These are phyloP conservation scores for Thielaviopsis ethacetica DNA, from an alignment of 2,329 filamentous ascomycete genomes.

Conservation along the genomic window DNA sequence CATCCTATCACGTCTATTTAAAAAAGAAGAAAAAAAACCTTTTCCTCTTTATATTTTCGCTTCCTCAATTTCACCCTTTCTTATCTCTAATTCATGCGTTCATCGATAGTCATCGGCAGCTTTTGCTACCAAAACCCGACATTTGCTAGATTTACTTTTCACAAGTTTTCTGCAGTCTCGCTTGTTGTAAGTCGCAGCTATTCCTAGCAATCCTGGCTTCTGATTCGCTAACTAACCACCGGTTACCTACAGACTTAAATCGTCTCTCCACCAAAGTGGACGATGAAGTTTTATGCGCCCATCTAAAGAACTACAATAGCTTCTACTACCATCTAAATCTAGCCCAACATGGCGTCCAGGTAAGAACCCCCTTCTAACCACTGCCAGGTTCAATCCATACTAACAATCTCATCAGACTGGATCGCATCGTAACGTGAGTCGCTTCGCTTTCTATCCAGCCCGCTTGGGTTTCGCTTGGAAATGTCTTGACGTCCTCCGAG, in stretches of 20 bases:
- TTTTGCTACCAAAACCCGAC: neutral
- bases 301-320: neutral
- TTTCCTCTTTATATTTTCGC: neutral
- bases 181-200: neutral
- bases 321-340: constrained; percentile 13
- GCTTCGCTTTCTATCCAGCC: neutral
- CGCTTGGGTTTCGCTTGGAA: neutral
- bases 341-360: constrained; percentile 41
- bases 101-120: neutral
- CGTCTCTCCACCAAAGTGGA: neutral
- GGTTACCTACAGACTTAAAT: neutral
- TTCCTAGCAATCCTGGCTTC: neutral
- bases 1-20: neutral
- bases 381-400: neutral
- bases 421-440: constrained; percentile 75
- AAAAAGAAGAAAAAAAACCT: neutral
- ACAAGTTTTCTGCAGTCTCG: neutral
- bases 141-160: neutral
- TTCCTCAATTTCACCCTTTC: neutral
- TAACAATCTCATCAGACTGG: constrained; percentile 40
- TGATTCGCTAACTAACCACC: neutral
- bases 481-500: neutral
- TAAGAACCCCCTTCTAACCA: constrained; percentile 17
- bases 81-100: neutral
- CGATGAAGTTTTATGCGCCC: neutral